A percentile compares a stretch with the other conserved stretches of the same genome.
These are phyloP conservation scores for Cytospora piceae DNA, from an alignment of 2,329 filamentous ascomycete genomes.

Conservation along the genomic window DNA sequence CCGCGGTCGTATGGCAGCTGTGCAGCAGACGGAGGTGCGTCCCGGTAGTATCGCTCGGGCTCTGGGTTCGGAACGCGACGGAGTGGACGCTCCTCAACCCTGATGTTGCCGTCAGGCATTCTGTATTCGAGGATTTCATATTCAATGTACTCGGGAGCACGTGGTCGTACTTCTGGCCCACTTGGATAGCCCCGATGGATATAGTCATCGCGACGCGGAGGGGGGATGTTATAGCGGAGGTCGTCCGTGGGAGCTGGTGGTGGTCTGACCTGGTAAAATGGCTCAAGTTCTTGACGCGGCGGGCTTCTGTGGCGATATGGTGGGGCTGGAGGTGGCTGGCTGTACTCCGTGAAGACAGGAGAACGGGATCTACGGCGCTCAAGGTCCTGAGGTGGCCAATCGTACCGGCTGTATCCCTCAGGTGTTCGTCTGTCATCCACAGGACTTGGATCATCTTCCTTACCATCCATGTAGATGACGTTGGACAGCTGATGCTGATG, in stretches of 20 bases:
- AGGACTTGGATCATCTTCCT: slow-evolving; percentile 17
- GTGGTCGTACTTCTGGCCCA: slow-evolving; percentile 38
- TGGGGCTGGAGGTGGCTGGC: slow-evolving; percentile 34
- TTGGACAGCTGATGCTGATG: slow-evolving; percentile 19
- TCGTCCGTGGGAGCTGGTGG: slow-evolving; percentile 34
- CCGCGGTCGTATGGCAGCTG: slow-evolving; percentile 26
- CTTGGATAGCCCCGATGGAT: slow-evolving; percentile 15
- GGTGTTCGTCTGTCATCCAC: slow-evolving; percentile 26
- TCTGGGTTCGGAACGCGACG: slow-evolving; percentile 38
- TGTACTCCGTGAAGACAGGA: slow-evolving; percentile 39
- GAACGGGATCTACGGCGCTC: slow-evolving; percentile 40
- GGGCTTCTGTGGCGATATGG: slow-evolving; percentile 41
- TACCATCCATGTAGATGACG: slow-evolving; percentile 28
- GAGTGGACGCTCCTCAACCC: slow-evolving; percentile 47
- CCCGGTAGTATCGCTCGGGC: slow-evolving; percentile 32
- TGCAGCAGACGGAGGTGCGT: slow-evolving; percentile 14
- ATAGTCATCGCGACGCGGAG: slow-evolving; percentile 30
- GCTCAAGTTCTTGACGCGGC: slow-evolving; percentile 33
- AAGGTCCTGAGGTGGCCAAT: slow-evolving; percentile 32
- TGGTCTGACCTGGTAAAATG: slow-evolving; percentile 38
- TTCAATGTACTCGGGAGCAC: slow-evolving; percentile 40
- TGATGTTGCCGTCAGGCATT: slow-evolving; percentile 51
- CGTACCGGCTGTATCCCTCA: slow-evolving; percentile 31
- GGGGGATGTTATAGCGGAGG: slow-evolving; percentile 37
- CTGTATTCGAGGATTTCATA: slow-evolving; percentile 53